These are phyloP conservation scores for Acorus calamus DNA, from an alignment of 106 monocot genomes.

Conservation along the genomic window DNA sequence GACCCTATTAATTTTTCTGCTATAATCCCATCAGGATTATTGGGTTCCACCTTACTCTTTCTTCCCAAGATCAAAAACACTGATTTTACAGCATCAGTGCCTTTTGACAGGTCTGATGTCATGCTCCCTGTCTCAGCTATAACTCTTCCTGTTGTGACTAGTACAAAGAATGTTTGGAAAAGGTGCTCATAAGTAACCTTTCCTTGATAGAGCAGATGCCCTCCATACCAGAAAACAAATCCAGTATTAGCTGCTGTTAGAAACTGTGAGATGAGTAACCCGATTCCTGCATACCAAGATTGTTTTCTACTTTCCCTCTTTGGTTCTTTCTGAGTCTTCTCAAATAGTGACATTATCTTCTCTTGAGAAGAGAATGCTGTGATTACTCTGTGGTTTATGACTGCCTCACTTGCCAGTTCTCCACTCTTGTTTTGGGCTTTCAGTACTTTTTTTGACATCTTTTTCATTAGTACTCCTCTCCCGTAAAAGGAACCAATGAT, in stretches of 20 bases:
- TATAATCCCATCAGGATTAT: constrained; percentile 17
- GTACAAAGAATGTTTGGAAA: constrained; percentile 12
- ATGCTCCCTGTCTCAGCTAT: constrained; percentile 16
- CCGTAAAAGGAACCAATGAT: constrained; percentile 17
- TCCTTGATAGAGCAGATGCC: constrained; percentile 8
- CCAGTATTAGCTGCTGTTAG: constrained; percentile 2
- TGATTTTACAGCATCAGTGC: constrained; percentile 8
- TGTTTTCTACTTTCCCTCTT: constrained; percentile 10
- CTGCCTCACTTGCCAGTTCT: constrained; percentile 22
- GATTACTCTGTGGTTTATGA: constrained; percentile 21
- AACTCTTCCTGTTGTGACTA: constrained; percentile 13
- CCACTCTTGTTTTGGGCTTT: constrained; percentile 19
- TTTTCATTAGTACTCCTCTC: constrained; percentile 7
- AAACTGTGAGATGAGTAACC: constrained; percentile 12
- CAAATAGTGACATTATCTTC: constrained; percentile 14
- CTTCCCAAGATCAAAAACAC: constrained; percentile 16
- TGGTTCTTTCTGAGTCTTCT: constrained; percentile 9
- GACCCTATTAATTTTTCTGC: constrained; percentile 2
- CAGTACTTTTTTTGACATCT: constrained; percentile 21
- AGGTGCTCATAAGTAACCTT: constrained; percentile 6
- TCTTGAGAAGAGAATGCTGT: constrained; percentile 26
- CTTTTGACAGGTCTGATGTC: constrained; percentile 19
- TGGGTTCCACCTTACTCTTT: constrained; percentile 8
- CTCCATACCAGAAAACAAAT: constrained; percentile 31
- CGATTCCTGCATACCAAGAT: constrained; percentile 20